Evolutionary conservation across 257 asterid species (phyloP), one percentile per base, ranked within the genome.

Genomic region (Osmanthus fragrans): DNA sequence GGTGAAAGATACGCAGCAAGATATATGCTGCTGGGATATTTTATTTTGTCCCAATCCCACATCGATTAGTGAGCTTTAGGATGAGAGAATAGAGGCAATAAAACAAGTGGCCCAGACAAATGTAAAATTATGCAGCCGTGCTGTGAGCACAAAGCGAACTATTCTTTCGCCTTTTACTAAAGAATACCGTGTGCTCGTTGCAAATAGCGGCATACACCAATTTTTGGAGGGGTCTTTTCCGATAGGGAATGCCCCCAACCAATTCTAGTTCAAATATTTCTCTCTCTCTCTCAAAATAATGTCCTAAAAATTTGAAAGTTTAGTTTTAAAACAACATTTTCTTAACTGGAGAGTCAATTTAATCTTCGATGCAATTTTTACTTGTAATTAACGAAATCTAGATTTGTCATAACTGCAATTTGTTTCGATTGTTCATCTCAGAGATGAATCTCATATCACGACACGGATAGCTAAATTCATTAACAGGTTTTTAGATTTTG

Each of bases 131-230:
- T 12, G 69, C 69, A 63, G 69, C 36, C 69, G 69, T 63, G 69
- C 34, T 1, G 19, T 63, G 69, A 63, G 33, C 69, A 25, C 69
- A 25, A 0, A 63, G 69, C 19, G 69, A 63, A 63, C 32, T 63
- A 25, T 63, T 63, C 69, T 63, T 63, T 23, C 34, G 69, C 65
- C 81, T 81, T 76, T 72, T 72, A 81, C 80, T 81, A 81, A 81
- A 63, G 34, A 81, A 76, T 81, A 81, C 75, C 75, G 75, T 76
- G 81, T 81, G 78, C 8, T 65, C 56, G 49, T 13, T 13, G 84
- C 73, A 25, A 63, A 47, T 23, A 80, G 77, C 74, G 49, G 45
- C 80, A 63, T 75, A 80, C 70, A 69, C 78, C 10, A 3, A 3
- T 81, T 77, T 77, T 72, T 71, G 75, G 75, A 76, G 78, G 73